These are phyloP conservation scores for Apocynum venetum DNA, from an alignment of 257 asterid species.

Conservation along the genomic window DNA sequence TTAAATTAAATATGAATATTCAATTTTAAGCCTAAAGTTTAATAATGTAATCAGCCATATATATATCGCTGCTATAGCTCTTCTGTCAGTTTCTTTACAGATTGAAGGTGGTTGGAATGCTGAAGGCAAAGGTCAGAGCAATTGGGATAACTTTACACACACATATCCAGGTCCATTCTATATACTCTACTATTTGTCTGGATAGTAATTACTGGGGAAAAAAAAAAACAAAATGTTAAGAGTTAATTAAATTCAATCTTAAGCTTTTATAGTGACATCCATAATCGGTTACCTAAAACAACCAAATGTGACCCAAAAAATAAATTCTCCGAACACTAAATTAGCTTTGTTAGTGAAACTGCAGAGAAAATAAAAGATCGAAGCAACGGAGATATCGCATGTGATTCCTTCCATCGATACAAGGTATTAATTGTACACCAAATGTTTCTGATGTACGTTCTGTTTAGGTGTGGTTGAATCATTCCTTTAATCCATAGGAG, in stretches of 20 bases:
- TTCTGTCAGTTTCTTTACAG: neutral
- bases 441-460: neutral
- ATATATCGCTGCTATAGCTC: too few species aligned
- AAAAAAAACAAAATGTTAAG: too few species aligned
- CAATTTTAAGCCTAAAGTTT: too few species aligned
- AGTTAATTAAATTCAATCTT: too few species aligned
- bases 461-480: neutral
- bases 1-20: too few species aligned
- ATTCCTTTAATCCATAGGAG: neutral
- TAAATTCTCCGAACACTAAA: too few species aligned
- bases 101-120: conserved; percentile 11
- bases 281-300: too few species aligned
- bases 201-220: too few species aligned
- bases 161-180: neutral
- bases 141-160: conserved; percentile 8
- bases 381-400: neutral
- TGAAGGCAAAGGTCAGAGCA: conserved; percentile 4
- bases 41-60: too few species aligned
- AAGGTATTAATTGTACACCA: neutral
- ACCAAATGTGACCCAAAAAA: too few species aligned
- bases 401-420: neutral
- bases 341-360: neutral
- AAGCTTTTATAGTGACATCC: too few species aligned
- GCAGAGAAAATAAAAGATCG: conserved; percentile 1
- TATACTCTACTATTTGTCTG: too few species aligned